Percentiles rank a stretch among this genome's conserved stretches.
Evolutionary conservation across 164 flowering plant species (phyloP).

Genomic region (Macadamia tetraphylla): DNA sequence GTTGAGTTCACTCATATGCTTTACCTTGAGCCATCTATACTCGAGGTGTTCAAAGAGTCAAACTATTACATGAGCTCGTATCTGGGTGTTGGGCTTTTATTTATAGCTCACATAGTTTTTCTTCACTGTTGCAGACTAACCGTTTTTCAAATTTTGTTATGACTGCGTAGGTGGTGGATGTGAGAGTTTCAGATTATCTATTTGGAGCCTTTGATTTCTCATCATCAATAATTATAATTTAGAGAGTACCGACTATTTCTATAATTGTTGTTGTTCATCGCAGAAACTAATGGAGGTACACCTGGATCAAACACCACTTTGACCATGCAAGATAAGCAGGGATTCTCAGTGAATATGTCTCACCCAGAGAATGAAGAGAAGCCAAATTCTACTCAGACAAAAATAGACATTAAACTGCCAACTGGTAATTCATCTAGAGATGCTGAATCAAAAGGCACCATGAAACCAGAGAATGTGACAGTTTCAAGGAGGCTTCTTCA

Average conservation of each 20-base stretch:
- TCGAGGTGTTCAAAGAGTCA: no score
- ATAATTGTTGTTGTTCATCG: conserved; percentile 9
- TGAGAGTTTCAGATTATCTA: background rate
- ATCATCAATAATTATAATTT: background rate
- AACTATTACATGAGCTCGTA: no score
- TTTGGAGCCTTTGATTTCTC: background rate
- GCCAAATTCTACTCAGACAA: conserved; percentile 29
- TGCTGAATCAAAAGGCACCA: conserved; percentile 22
- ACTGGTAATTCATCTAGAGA: conserved; percentile 30
- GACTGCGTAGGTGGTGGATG: background rate
- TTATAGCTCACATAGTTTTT: no score
- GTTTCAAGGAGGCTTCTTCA: conserved; percentile 61
- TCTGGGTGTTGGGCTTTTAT: no score
- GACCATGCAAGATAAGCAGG: conserved; percentile 17
- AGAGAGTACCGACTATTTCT: background rate
- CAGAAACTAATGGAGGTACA: conserved; percentile 35
- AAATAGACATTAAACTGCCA: conserved; percentile 39
- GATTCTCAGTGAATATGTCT: conserved; percentile 28
- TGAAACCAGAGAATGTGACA: conserved; percentile 28
- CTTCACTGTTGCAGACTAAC: background rate
- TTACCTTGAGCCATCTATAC: no score
- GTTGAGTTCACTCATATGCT: no score
- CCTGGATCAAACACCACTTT: conserved; percentile 25
- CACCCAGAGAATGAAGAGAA: conserved; percentile 26
- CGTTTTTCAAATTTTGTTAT: background rate